phyloP scores from a whole-genome alignment of 345 rosid species.

The Melastoma malabathricum region DNA sequence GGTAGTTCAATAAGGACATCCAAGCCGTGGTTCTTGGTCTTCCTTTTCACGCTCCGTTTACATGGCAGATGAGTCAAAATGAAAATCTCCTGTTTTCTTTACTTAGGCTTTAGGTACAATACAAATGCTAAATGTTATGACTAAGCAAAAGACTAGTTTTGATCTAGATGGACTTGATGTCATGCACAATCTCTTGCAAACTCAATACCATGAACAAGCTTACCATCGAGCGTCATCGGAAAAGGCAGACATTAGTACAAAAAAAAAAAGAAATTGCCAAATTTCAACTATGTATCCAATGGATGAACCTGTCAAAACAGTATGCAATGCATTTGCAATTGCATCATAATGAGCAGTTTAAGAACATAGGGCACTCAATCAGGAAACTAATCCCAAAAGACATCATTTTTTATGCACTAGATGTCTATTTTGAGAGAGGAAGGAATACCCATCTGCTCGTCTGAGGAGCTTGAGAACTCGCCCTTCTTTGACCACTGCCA shows the following conservation, averaged over 20 bases:
- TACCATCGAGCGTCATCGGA: too few relatives aligned
- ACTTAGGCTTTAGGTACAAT: too few relatives aligned
- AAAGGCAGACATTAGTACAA: too few relatives aligned
- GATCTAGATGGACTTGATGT: too few relatives aligned
- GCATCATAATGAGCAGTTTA: slow-evolving; percentile 6
- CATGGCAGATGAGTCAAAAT: too few relatives aligned
- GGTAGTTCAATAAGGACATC: not conserved
- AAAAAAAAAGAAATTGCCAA: too few relatives aligned
- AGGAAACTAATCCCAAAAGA: not conserved
- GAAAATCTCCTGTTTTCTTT: too few relatives aligned
- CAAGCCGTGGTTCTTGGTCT: not conserved
- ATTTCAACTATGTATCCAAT: too few relatives aligned
- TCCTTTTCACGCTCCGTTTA: not conserved
- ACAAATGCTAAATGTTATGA: too few relatives aligned
- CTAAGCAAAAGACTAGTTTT: too few relatives aligned
- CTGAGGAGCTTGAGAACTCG: slow-evolving; percentile 34
- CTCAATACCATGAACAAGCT: too few relatives aligned
- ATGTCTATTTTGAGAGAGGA: slow-evolving; percentile 45
- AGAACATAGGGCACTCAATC: not conserved
- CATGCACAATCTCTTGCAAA: too few relatives aligned
- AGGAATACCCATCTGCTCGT: slow-evolving; percentile 32
- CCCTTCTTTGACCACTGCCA: slow-evolving; percentile 84
- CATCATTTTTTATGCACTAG: slow-evolving; percentile 38
- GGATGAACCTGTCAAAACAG: slow-evolving; percentile 1
- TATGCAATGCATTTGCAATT: slow-evolving; percentile 2